Evolutionary conservation across 2,329 filamentous ascomycete species (phyloP).

Genomic region (Macroventuria anomochaeta): DNA sequence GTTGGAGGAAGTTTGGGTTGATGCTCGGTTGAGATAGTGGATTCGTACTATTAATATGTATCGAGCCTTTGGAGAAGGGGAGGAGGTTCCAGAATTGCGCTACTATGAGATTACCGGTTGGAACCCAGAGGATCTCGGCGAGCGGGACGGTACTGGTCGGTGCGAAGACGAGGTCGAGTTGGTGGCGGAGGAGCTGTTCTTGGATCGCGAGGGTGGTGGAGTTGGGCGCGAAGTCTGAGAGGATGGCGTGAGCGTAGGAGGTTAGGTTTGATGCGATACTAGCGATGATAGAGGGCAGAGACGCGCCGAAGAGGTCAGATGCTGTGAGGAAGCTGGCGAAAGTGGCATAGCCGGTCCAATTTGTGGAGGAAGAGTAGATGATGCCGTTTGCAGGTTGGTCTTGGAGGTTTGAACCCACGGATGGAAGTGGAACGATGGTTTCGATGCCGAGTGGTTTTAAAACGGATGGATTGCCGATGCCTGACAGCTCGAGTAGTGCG

Average conservation of each 20-base stretch:
- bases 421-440: conserved; percentile 27
- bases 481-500: conserved; percentile 45
- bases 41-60: conserved; percentile 42
- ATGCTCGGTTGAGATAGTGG: conserved; percentile 48
- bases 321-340: conserved; percentile 48
- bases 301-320: conserved; percentile 44
- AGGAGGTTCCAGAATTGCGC: conserved; percentile 51
- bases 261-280: conserved; percentile 35
- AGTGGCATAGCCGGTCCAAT: conserved; percentile 49
- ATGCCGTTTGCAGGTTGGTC: conserved; percentile 44
- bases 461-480: conserved; percentile 44
- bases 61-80: conserved; percentile 45
- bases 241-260: conserved; percentile 36
- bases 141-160: conserved; percentile 51
- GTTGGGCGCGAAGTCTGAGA: conserved; percentile 26
- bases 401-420: conserved; percentile 45
- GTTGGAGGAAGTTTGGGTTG: conserved; percentile 53
- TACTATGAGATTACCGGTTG: conserved; percentile 38
- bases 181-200: conserved; percentile 52
- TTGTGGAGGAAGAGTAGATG: conserved; percentile 33
- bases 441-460: conserved; percentile 32
- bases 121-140: conserved; percentile 56
- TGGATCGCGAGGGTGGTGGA: conserved; percentile 41
- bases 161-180: conserved; percentile 58
- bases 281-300: conserved; percentile 30